Evolutionary conservation across 768 basidiomycete species (phyloP).

Genomic region (Amylocystis lapponica): DNA sequence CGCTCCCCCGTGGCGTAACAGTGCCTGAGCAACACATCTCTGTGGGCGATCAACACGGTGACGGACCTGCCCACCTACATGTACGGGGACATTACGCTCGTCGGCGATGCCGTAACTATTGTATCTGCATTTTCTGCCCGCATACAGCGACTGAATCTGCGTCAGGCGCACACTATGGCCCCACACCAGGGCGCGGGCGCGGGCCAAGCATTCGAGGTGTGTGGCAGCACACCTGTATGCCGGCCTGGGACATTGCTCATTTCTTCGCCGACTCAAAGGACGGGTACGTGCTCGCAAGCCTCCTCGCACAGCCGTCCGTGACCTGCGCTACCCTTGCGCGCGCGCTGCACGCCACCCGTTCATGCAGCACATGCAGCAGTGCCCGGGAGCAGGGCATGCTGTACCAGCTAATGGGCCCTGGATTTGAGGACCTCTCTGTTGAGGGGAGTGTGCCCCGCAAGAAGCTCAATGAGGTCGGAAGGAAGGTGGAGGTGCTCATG

Average conservation of each 20-base stretch:
- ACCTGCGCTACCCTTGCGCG: constrained; percentile 17
- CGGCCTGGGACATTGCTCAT: not conserved
- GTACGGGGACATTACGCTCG: constrained; percentile 17
- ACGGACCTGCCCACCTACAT: constrained; percentile 19
- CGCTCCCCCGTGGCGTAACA: not conserved
- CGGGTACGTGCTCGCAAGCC: constrained; percentile 24
- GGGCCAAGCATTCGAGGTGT: constrained; percentile 46
- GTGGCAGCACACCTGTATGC: not conserved
- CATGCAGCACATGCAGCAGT: constrained; percentile 17
- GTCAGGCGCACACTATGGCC: constrained; percentile 40
- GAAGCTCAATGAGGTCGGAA: not conserved
- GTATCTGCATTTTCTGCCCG: constrained; percentile 21
- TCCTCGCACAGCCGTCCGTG: constrained; percentile 21
- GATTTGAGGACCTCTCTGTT: constrained; percentile 3
- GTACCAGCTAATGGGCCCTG: constrained; percentile 16
- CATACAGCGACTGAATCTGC: not conserved
- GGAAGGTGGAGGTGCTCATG: constrained; percentile 1
- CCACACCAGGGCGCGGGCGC: constrained; percentile 45
- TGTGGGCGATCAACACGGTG: constrained; percentile 21
- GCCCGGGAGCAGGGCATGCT: constrained; percentile 18
- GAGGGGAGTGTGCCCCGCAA: constrained; percentile 6
- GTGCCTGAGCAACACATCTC: constrained; percentile 8
- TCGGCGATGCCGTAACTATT: constrained; percentile 25
- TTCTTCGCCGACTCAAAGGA: constrained; percentile 13
- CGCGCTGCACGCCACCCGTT: constrained; percentile 29